Base-by-base conservation (phyloP, 768 basidiomycete genomes). In the Russula dissimulans region DNA sequence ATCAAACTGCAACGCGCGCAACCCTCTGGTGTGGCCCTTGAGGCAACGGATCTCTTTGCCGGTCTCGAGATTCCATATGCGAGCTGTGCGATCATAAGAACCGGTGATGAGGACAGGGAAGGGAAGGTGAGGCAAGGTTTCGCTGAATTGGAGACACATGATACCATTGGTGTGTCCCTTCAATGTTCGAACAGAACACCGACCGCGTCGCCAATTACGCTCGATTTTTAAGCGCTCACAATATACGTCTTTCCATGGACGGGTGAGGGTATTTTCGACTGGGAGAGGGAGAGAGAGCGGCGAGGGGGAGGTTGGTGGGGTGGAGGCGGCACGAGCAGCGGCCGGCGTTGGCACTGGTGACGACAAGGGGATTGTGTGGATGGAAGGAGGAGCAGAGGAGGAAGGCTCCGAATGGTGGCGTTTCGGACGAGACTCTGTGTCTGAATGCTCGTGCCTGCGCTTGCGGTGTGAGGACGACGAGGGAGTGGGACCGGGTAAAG, bases 181-280 rank as follows among this genome's bases (percentile, higher is more conserved):
- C 57, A 98, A 78, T 0, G 86, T 90, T 49, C 87, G 87, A 41
- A 88, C 87, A 5, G 80, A 86, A 72, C 86, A 95, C 36, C 91
- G 84, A 10, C 95, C 95, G 47, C 91, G 86, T 18, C 95, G 83
- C 97, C 97, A 99, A 72, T 99, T 99, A 50, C 94, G 84, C 73
- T 97, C 97, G 46, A 99, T 83, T 18, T 87, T 85, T 72, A 98
- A 84, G n/a, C 97, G 87, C 71, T 99, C 97, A 69, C 89, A 91
- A 73, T 98, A 99, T 18, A 99, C 95, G 65, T 90, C 86, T 71
- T 99, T 99, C 97, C 97, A 99, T 0, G 95, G 97, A 46, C 94
- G 84, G 15, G 91, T 95, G 61, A 81, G 67, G 15, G 77, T 75
- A 29, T 72, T 51, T 1, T 59, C 46, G 14, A 60, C 38, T 6